Conservation (phyloP, 2,329 filamentous ascomycete species). For the Neofusicoccum cordaticola region DNA sequence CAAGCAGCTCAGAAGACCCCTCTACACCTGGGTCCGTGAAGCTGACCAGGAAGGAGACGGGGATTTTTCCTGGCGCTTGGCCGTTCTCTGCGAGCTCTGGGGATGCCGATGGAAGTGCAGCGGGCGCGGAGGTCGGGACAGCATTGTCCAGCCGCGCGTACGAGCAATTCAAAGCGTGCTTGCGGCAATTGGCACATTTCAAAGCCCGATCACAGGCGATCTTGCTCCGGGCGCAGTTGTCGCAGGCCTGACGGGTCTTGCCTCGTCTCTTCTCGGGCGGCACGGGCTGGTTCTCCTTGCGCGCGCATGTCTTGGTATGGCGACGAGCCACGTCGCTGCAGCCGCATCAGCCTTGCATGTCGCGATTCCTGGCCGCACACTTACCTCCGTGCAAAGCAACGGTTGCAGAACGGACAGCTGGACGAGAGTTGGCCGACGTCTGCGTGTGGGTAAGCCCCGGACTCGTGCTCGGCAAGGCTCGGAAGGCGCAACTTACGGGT, state of each 20-base stretch:
- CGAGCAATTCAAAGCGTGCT: not conserved
- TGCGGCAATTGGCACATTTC: not conserved
- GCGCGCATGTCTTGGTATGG: slow-evolving; percentile 16
- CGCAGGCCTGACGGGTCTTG: slow-evolving; percentile 13
- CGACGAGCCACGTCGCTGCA: slow-evolving; percentile 18
- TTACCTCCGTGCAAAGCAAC: slow-evolving; percentile 15
- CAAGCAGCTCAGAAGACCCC: slow-evolving; percentile 18
- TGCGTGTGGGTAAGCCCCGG: not conserved
- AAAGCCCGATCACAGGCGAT: not conserved
- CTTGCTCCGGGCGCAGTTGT: not conserved
- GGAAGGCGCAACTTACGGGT: not conserved
- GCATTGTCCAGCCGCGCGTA: not conserved
- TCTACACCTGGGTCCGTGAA: slow-evolving; percentile 21
- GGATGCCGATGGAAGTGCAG: not conserved
- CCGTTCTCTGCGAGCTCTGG: not conserved
- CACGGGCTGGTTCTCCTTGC: not conserved
- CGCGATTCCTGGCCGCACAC: not conserved
- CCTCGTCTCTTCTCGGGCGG: slow-evolving; percentile 8
- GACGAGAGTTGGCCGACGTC: not conserved
- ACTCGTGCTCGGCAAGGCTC: not conserved
- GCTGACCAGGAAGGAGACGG: slow-evolving; percentile 19
- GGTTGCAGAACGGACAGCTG: slow-evolving; percentile 15
- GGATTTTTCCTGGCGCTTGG: not conserved
- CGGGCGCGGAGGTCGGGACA: too few relatives aligned
- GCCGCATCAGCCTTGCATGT: not conserved